Percentiles rank a stretch among this genome's conserved stretches.
phyloP scores from a whole-genome alignment of 495 filamentous ascomycete species.

The Penicillium robsamsonii region DNA sequence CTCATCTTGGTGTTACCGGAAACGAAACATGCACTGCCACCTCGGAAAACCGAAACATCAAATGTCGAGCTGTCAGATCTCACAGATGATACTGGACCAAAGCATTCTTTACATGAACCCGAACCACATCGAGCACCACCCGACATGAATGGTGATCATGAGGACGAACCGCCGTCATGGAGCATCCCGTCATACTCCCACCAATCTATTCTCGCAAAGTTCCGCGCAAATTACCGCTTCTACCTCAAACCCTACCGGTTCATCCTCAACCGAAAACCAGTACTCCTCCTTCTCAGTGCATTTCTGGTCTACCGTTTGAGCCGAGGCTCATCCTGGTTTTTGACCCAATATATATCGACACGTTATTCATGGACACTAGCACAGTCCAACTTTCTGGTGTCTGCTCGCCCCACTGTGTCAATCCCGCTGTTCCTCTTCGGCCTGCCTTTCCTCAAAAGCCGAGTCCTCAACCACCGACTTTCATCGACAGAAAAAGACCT shows the following conservation, averaged over 20 bases:
- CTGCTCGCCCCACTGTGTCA: constrained; percentile 48
- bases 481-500: constrained; percentile 50
- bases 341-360: constrained; percentile 57
- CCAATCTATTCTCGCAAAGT: constrained; percentile 20
- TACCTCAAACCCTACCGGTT: constrained; percentile 43
- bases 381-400: constrained; percentile 53
- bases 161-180: constrained; percentile 20
- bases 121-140: constrained; percentile 21
- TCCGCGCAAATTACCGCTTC: constrained; percentile 20
- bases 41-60: constrained; percentile 7
- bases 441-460: constrained; percentile 40
- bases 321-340: constrained; percentile 49
- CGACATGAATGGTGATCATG: constrained; percentile 16
- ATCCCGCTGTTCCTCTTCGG: constrained; percentile 51
- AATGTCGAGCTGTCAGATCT: constrained; percentile 37
- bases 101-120: constrained; percentile 2
- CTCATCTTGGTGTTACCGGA: constrained; percentile 51
- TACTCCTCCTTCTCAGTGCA: constrained; percentile 46
- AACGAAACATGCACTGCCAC: constrained; percentile 44
- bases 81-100: constrained; percentile 19
- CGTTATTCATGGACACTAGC: constrained; percentile 56
- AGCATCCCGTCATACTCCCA: constrained; percentile 21
- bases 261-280: constrained; percentile 42
- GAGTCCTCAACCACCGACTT: constrained; percentile 14
- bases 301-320: constrained; percentile 54